Base-by-base conservation (phyloP, 345 rosid species). In the Camelina sativa region DNA sequence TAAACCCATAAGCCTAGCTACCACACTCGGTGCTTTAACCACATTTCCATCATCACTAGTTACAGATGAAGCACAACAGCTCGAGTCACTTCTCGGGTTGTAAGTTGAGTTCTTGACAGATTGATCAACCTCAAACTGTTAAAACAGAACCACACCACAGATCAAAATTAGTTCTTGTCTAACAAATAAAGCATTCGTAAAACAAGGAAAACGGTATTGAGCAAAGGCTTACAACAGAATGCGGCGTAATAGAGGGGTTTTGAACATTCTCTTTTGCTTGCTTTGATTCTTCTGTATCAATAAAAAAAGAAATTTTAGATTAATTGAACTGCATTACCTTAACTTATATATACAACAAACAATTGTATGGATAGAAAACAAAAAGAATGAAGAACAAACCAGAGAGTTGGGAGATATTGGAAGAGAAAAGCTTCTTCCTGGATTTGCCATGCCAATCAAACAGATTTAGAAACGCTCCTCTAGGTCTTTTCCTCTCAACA, bases 371-470 rank as follows among this genome's bases (percentile, higher is more conserved):
- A 28, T 1, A 48, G 37, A 55, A 19, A 25, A 15, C 35, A 54
- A 34, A 28, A 32, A 70, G 71, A 74, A 76, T 72, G 81, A 65
- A 87, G 65, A 40, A 83, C 85, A 79, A 38, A 93, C 80, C 62
- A 62, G 80, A 65, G 62, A 19, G 11, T 51, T 77, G 72, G 2
- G 76, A 65, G 53, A 76, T 50, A 62, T 80, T 78, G 61, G 84
- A 83, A 22, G 97, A 87, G 84, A 94, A 91, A 41, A 94, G 81
- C 82, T 90, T 94, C 89, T 94, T 92, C 79, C 93, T 82, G 34
- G 99, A 94, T 84, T 92, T 94, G 20, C 96, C 97, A 44, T 79
- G 88, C 98, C 98, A 94, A 62, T 94, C 98, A 83, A 94, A 94
- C 67, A 94, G 75, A 67, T 84, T 75, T 43, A 90, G 86, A 73